Evolutionary conservation across 768 basidiomycete genomes (phyloP), one percentile per base, ranked within the genome.

Genomic region (Boletus subcaerulescens): DNA sequence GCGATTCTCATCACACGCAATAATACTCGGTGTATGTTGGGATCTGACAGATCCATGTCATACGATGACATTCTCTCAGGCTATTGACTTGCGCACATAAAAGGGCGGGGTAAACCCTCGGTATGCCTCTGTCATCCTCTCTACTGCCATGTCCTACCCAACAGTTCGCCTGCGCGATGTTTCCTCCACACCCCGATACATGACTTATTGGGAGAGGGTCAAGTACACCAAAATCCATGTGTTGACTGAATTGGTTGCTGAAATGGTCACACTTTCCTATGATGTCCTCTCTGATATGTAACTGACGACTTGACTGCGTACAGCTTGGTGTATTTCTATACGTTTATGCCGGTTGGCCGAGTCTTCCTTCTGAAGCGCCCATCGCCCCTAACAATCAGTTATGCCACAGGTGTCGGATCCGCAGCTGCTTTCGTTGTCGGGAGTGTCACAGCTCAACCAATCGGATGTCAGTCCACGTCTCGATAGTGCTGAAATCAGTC

Each of bases 321-420:
- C 56, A 85, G 84, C 49, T 83, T 36, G 85, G 85, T 13, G 82
- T 81, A 15, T 86, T 85, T 65, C 69, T 87, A 56, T 86, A 84
- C 62, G 76, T 77, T 24, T 82, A 79, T 53, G 73, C 72, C n/a
- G 82, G 81, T 76, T 38, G 55, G 74, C 48, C n/a, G 11, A 26
- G 42, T 43, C 32, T 32, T 53, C 17, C 5, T 46, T 48, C 43
- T 0, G 26, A 43, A 14, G 11, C 31, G 29, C 17, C 26, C 26
- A 41, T 38, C 41, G 3, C 31, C 53, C 12, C 45, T 50, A 13
- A 49, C 49, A 7, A 41, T 12, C 18, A 9, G 7, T 43, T 29
- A 35, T 24, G 6, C 11, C 48, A 29, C 61, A 79, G 84, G 84
- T 48, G 68, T 84, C 26, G 84, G 86, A 31, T 75, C 85, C 1